These are phyloP conservation scores for Rhizopogon roseolus DNA, from an alignment of 768 basidiomycete species.

Conservation along the genomic window DNA sequence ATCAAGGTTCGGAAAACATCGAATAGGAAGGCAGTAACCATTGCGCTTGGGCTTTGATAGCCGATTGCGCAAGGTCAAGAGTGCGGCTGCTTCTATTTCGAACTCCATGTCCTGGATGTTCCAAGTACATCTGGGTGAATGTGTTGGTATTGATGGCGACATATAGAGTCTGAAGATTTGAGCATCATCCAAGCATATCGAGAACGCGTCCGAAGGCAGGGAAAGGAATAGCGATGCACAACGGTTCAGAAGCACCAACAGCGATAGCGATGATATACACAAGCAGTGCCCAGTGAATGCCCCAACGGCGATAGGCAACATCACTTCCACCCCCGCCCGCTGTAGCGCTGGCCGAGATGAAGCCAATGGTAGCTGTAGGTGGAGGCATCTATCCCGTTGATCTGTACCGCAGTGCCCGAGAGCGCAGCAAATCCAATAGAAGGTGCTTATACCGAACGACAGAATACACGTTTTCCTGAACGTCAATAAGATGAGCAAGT, in stretches of 20 bases:
- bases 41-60: not conserved
- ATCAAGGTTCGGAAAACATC: not conserved
- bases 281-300: not conserved
- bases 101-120: not conserved
- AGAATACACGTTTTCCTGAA: constrained; percentile 89
- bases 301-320: not conserved
- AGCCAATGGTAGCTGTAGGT: constrained; percentile 57
- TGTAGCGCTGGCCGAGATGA: constrained; percentile 43
- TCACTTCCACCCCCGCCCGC: constrained; percentile 23
- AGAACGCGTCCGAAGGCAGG: constrained; percentile 10
- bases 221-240: constrained; percentile 16
- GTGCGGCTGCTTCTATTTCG: not conserved
- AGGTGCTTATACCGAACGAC: constrained; percentile 75
- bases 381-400: constrained; percentile 41
- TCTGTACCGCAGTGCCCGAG: constrained; percentile 43
- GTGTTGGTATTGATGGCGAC: not conserved
- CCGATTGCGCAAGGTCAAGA: not conserved
- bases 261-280: constrained; percentile 3
- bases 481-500: too few species aligned
- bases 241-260: constrained; percentile 8
- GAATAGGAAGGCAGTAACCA: not conserved
- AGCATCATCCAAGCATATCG: not conserved
- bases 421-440: constrained; percentile 84
- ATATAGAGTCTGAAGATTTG: not conserved
- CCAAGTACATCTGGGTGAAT: not conserved